Evolutionary conservation across 306 rosid species (phyloP).

Genomic region (Adenanthera pavonina): DNA sequence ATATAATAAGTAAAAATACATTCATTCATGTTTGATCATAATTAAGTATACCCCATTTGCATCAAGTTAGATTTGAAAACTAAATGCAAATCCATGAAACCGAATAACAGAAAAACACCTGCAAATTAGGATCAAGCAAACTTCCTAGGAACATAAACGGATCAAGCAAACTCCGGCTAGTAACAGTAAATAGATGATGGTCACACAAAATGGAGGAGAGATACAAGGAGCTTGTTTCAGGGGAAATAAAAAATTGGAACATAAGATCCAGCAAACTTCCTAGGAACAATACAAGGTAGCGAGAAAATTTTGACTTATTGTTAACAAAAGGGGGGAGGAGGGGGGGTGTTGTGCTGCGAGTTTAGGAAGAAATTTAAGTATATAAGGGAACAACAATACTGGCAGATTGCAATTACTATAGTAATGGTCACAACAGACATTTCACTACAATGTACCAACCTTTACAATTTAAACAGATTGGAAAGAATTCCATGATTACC

Average conservation of each 20-base stretch:
- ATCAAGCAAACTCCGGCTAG: constrained; percentile 7
- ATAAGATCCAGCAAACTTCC: neutral
- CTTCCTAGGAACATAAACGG: too few species aligned
- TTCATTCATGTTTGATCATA: constrained; percentile 16
- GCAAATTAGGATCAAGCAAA: neutral
- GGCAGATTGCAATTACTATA: constrained; percentile 11
- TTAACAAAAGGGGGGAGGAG: neutral
- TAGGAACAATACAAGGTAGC: neutral
- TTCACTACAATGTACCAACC: neutral
- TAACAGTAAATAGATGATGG: neutral
- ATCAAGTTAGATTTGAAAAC: constrained; percentile 8
- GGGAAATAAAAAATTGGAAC: neutral
- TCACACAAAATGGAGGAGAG: constrained; percentile 14
- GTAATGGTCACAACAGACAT: neutral
- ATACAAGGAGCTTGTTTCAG: neutral
- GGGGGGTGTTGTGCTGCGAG: neutral
- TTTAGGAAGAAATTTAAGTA: neutral
- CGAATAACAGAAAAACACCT: neutral
- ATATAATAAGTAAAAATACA: constrained; percentile 28
- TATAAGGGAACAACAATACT: constrained; percentile 8
- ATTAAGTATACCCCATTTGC: neutral
- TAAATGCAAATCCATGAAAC: constrained; percentile 3
- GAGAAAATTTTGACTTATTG: neutral
- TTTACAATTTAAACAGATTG: neutral
- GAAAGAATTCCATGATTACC: neutral